phyloP scores from a whole-genome alignment of 2,329 filamentous ascomycete genomes.

The Cercospora sojina region DNA sequence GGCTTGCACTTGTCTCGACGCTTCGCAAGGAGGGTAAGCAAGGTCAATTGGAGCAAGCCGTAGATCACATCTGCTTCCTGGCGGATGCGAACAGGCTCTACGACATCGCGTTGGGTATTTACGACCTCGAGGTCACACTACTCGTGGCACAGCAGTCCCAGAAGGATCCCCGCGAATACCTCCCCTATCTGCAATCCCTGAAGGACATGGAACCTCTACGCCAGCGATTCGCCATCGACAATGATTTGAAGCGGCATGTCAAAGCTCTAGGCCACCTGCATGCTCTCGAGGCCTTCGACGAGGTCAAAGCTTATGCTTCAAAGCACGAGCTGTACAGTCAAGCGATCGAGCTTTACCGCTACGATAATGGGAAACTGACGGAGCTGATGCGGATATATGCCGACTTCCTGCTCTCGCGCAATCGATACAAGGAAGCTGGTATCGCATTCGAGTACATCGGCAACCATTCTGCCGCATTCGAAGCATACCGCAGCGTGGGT shows the following conservation, averaged over 20 bases:
- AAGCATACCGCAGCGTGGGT: constrained; percentile 73
- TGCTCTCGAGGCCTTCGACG: constrained; percentile 69
- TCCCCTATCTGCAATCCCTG: constrained; percentile 87
- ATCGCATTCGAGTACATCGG: constrained; percentile 82
- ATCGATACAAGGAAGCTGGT: constrained; percentile 80
- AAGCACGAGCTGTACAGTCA: constrained; percentile 78
- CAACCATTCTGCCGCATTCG: constrained; percentile 71
- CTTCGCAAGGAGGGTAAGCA: constrained; percentile 63
- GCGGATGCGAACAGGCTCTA: constrained; percentile 91
- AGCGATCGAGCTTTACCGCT: constrained; percentile 79
- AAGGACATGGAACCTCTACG: constrained; percentile 70
- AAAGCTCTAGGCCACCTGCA: constrained; percentile 81
- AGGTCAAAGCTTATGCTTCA: constrained; percentile 72
- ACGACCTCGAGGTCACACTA: constrained; percentile 85
- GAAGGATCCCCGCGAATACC: constrained; percentile 90
- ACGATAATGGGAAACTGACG: constrained; percentile 66
- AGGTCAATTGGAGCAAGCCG: constrained; percentile 77
- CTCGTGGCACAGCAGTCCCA: constrained; percentile 94
- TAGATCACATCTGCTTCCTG: constrained; percentile 97
- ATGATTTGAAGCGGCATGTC: constrained; percentile 71
- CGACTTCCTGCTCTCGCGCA: constrained; percentile 69
- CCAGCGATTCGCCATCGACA: constrained; percentile 80
- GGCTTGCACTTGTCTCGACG: constrained; percentile 73
- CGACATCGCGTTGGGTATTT: constrained; percentile 83
- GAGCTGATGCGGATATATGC: constrained; percentile 78